These are phyloP conservation scores for Orbilia brochopaga DNA, from an alignment of 2,329 filamentous ascomycete species.

Conservation along the genomic window DNA sequence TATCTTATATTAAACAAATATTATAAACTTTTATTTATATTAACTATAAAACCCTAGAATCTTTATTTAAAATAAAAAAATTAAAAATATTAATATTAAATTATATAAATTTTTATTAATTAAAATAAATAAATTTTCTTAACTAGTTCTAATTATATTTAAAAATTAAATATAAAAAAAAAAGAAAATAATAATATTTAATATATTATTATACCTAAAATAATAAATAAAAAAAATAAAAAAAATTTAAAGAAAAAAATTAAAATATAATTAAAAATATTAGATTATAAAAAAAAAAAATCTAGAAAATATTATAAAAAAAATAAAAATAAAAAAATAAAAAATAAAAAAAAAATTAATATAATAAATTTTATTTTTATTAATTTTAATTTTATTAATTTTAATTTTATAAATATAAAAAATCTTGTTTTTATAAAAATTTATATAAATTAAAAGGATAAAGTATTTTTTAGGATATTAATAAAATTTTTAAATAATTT, in stretches of 20 bases:
- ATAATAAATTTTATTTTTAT: slow-evolving; percentile 11
- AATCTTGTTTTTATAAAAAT: neutral
- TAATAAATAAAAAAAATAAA: slow-evolving; percentile 5
- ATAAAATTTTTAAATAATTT: neutral
- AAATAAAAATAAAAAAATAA: neutral
- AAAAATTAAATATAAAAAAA: neutral
- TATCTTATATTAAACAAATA: neutral
- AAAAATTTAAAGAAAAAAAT: neutral
- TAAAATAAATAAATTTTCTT: no score
- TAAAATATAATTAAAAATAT: neutral
- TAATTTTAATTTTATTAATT: slow-evolving; percentile 4
- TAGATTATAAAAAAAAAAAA: no score
- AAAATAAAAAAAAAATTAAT: neutral
- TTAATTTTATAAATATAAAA: neutral
- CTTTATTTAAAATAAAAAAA: no score
- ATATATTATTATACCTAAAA: neutral
- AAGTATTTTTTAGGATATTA: no score
- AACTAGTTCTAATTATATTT: neutral
- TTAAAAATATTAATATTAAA: no score
- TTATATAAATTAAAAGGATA: no score
- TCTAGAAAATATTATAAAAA: neutral
- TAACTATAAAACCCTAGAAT: no score
- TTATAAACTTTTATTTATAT: neutral
- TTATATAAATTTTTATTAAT: no score
- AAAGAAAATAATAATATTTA: neutral